phyloP scores from a whole-genome alignment of 2,329 filamentous ascomycete species.

The Diaporthe capsici region DNA sequence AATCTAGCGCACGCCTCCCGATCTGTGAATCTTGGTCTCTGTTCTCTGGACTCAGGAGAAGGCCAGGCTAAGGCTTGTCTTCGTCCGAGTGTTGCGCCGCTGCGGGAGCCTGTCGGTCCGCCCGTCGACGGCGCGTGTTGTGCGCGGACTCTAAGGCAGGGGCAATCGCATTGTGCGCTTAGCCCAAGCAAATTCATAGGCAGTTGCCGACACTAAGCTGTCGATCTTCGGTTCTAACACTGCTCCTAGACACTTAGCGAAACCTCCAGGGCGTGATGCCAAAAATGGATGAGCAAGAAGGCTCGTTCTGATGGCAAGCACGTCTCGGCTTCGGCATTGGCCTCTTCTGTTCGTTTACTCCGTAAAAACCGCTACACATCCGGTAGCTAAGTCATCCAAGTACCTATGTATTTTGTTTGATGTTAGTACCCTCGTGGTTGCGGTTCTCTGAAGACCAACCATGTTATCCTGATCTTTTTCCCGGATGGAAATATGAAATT shows the following conservation, averaged over 20 bases:
- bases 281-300: background rate
- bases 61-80: background rate
- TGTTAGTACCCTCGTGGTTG: background rate
- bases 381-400: background rate
- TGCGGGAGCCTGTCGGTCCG: constrained; percentile 6
- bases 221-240: background rate
- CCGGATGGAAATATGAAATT: background rate
- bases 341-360: background rate
- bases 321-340: background rate
- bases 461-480: background rate
- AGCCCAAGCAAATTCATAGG: background rate
- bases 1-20: too few species aligned
- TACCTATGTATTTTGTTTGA: background rate
- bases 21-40: background rate
- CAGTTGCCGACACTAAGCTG: background rate
- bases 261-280: background rate
- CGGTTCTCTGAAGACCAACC: background rate
- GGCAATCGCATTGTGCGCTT: constrained; percentile 13
- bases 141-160: constrained; percentile 30
- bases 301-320: background rate
- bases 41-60: background rate
- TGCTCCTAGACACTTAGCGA: constrained; percentile 7
- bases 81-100: constrained; percentile 20
- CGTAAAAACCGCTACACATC: too few species aligned
- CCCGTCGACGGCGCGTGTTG: constrained; percentile 14